A percentile compares a stretch with the other conserved stretches of the same genome.
Evolutionary conservation across 345 rosid species (phyloP).

Genomic region (Dipteronia dyeriana): DNA sequence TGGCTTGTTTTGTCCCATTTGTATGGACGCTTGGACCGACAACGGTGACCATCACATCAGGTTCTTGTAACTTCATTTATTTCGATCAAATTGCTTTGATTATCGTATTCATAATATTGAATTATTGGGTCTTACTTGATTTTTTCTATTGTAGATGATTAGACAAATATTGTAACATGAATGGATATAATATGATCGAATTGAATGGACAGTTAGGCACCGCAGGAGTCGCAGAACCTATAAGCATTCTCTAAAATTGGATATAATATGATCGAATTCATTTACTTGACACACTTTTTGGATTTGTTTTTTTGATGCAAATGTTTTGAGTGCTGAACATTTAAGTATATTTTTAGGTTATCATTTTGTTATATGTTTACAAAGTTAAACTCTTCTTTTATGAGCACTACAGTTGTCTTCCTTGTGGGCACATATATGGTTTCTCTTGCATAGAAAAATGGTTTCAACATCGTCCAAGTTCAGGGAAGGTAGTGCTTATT

Average conservation of each 20-base stretch:
- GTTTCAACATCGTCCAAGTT: conserved; percentile 54
- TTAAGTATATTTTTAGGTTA: neutral
- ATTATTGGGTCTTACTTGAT: neutral
- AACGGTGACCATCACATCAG: conserved; percentile 73
- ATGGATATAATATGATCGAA: neutral
- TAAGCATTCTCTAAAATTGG: too few species aligned
- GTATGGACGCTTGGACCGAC: conserved; percentile 78
- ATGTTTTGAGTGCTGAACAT: neutral
- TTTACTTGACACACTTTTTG: too few species aligned
- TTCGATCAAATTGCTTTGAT: neutral
- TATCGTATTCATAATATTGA: neutral
- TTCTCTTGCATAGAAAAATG: conserved; percentile 77
- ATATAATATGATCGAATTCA: too few species aligned
- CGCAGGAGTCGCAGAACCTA: too few species aligned
- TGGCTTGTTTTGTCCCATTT: conserved; percentile 71
- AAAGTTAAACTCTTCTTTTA: neutral
- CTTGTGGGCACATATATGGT: conserved; percentile 91
- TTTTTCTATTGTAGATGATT: too few species aligned
- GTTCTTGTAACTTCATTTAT: conserved; percentile 29
- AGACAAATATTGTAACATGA: neutral
- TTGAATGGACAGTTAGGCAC: neutral
- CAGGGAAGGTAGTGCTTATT: conserved; percentile 55
- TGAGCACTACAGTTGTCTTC: conserved; percentile 68
- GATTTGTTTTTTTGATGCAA: neutral
- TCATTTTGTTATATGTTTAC: neutral